These are phyloP conservation scores for Aspergillus awamori DNA, from an alignment of 2,329 filamentous ascomycete species.

Conservation along the genomic window DNA sequence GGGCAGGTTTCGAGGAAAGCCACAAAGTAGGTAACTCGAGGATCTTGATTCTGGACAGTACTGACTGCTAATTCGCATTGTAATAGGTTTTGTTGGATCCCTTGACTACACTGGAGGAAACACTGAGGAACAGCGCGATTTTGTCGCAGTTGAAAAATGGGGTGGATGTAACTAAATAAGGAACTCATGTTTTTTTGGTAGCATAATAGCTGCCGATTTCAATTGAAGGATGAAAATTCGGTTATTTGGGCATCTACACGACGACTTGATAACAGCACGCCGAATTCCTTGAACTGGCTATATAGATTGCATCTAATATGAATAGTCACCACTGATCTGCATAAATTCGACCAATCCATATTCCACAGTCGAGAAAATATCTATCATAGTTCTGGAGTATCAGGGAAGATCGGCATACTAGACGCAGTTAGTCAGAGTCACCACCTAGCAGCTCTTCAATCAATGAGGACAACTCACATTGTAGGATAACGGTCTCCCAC, in stretches of 20 bases:
- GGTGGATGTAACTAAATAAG: not conserved
- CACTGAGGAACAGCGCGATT: not conserved
- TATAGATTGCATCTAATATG: no score
- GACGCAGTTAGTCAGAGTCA: not conserved
- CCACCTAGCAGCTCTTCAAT: no score
- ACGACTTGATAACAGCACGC: no score
- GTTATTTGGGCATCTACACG: no score
- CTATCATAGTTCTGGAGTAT: not conserved
- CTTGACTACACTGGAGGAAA: not conserved
- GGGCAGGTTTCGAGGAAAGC: slow-evolving; percentile 24
- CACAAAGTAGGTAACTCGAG: not conserved
- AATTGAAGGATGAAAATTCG: no score
- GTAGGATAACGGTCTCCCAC: not conserved
- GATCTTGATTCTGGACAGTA: not conserved
- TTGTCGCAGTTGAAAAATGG: not conserved
- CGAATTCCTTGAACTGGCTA: no score
- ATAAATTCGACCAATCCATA: not conserved
- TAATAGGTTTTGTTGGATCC: not conserved
- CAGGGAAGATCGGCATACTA: not conserved
- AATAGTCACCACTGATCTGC: no score
- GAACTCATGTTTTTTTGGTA: not conserved
- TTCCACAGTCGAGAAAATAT: no score
- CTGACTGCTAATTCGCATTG: not conserved
- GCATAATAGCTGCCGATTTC: no score
- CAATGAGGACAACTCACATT: not conserved